phyloP scores from a whole-genome alignment of 805 yeast species.

The Wickerhamiella sorbophila region DNA sequence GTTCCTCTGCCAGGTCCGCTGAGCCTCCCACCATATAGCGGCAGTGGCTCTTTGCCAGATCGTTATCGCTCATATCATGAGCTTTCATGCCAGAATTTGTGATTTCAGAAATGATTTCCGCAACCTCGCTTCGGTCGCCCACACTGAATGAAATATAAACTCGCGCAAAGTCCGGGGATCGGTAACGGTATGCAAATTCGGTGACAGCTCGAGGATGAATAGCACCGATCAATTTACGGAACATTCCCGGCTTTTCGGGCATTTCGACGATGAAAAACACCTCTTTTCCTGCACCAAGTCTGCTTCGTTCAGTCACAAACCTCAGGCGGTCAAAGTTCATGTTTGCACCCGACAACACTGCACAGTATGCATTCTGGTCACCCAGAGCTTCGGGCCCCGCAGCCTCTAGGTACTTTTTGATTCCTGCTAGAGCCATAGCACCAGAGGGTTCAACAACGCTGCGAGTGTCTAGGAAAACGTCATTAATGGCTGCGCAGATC shows the following conservation, averaged over 20 bases:
- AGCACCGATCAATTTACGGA: conserved; percentile 56
- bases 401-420: conserved; percentile 60
- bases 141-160: conserved; percentile 84
- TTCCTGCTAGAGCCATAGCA: conserved; percentile 89
- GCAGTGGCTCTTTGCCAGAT: conserved; percentile 91
- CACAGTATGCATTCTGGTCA: conserved; percentile 52
- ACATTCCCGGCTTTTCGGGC: conserved; percentile 89
- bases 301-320: conserved; percentile 94
- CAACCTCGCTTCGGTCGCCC: conserved; percentile 55
- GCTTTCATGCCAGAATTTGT: conserved; percentile 55
- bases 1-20: conserved; percentile 57
- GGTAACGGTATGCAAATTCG: conserved; percentile 81
- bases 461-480: conserved; percentile 90
- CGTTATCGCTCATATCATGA: conserved; percentile 78
- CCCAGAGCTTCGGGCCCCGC: conserved; percentile 44
- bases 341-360: conserved; percentile 89
- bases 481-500: conserved; percentile 93
- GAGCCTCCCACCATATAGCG: conserved; percentile 93
- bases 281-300: conserved; percentile 95
- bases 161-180: conserved; percentile 40
- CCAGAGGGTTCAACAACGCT: conserved; percentile 94
- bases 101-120: conserved; percentile 45
- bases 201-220: conserved; percentile 84
- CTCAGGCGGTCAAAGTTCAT: conserved; percentile 95
- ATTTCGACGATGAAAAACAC: conserved; percentile 80